Evolutionary conservation across 1,284 basidiomycete genomes (phyloP).

Genomic region (Puccinia horiana): DNA sequence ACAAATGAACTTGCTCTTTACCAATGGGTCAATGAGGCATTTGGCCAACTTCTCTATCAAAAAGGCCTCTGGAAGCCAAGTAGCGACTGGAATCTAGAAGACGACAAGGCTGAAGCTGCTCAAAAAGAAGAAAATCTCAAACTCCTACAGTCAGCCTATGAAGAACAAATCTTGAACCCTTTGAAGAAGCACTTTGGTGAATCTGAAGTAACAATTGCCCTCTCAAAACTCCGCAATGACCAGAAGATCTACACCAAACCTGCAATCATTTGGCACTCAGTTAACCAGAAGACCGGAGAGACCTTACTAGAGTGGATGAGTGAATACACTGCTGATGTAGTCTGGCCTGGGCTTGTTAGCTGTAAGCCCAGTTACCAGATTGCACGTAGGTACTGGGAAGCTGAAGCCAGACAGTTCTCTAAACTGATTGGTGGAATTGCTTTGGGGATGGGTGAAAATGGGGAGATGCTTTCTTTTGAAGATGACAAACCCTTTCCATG

Average conservation of each 20-base stretch:
- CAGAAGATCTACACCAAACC: slow-evolving; percentile 19
- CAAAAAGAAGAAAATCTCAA: slow-evolving; percentile 9
- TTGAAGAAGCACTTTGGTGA: slow-evolving; percentile 6
- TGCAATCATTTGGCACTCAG: slow-evolving; percentile 28
- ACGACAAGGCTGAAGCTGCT: slow-evolving; percentile 27
- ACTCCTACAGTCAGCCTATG: slow-evolving; percentile 1
- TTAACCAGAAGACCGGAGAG: not conserved
- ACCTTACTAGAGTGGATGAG: slow-evolving; percentile 41
- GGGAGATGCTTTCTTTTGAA: slow-evolving; percentile 13
- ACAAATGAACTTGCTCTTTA: slow-evolving; percentile 23
- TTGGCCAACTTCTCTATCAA: slow-evolving; percentile 33
- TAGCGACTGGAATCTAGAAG: slow-evolving; percentile 18
- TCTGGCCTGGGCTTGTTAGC: slow-evolving; percentile 39
- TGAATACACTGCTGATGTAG: slow-evolving; percentile 36
- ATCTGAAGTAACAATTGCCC: slow-evolving; percentile 15
- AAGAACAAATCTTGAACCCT: slow-evolving; percentile 28
- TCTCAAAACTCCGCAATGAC: not conserved
- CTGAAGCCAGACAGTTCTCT: slow-evolving; percentile 12
- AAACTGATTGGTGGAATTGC: slow-evolving; percentile 9
- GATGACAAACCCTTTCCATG: not conserved
- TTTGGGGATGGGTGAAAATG: slow-evolving; percentile 25
- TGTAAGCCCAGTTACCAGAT: slow-evolving; percentile 1
- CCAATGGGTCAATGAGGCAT: slow-evolving; percentile 32
- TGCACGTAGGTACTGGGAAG: slow-evolving; percentile 35
- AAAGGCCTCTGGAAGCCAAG: slow-evolving; percentile 40